Conservation (phyloP, 495 filamentous ascomycete genomes). For the Xylaria longipes region DNA sequence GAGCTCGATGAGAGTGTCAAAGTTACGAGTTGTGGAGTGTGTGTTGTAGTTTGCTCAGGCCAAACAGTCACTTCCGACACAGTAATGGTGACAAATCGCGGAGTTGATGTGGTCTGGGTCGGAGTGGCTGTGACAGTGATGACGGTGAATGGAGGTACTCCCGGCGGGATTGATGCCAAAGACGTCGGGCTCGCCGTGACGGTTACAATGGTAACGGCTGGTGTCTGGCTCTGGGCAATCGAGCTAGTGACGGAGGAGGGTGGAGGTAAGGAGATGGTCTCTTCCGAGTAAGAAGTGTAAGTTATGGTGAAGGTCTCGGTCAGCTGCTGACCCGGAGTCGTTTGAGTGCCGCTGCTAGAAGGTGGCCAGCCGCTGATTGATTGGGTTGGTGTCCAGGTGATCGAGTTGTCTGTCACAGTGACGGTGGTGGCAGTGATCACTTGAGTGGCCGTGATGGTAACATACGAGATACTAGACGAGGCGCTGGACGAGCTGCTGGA, state of each 20-base stretch:
- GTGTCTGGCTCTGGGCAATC: background rate
- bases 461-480: background rate
- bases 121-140: conserved; percentile 24
- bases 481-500: background rate
- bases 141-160: conserved; percentile 15
- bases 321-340: conserved; percentile 6
- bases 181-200: conserved; percentile 16
- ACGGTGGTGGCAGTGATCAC: conserved; percentile 22
- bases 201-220: conserved; percentile 16
- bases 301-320: conserved; percentile 24
- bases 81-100: conserved; percentile 24
- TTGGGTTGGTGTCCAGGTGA: conserved; percentile 20
- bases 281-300: conserved; percentile 23
- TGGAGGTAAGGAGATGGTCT: conserved; percentile 9
- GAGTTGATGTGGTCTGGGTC: background rate
- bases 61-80: conserved; percentile 27
- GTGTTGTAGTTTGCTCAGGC: conserved; percentile 10
- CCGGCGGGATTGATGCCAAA: background rate
- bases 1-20: conserved; percentile 26
- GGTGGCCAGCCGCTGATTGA: conserved; percentile 23
- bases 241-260: background rate
- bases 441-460: background rate
- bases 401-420: conserved; percentile 26
- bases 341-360: conserved; percentile 1
- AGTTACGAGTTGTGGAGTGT: conserved; percentile 18